Percentiles rank a stretch among this genome's conserved stretches.
phyloP scores from a whole-genome alignment of 192 early-diverging fungal genomes.

The Umbelopsis isabellina region DNA sequence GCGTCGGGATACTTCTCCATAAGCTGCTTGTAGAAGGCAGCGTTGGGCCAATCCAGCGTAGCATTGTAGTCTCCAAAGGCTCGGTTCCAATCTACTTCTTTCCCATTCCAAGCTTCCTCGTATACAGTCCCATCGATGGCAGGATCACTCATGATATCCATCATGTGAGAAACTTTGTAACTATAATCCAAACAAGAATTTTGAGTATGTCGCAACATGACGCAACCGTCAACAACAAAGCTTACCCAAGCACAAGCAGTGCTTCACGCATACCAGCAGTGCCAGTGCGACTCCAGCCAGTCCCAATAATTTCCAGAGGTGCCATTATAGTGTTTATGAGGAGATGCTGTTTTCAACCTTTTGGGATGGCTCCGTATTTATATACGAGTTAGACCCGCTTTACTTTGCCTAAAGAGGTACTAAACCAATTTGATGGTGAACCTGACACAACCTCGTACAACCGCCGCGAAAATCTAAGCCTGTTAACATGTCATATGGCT shows the following conservation, averaged over 20 bases:
- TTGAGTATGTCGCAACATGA: background rate
- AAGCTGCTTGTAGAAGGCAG: conserved; percentile 25
- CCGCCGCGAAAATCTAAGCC: too few relatives aligned
- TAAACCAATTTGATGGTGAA: too few relatives aligned
- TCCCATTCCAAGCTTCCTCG: background rate
- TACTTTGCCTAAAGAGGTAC: too few relatives aligned
- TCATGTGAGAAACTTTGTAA: conserved; percentile 29
- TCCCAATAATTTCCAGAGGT: conserved; percentile 32
- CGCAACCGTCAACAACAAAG: too few relatives aligned
- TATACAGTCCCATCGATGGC: background rate
- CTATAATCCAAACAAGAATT: background rate
- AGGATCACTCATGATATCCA: conserved; percentile 15
- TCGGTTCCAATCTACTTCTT: conserved; percentile 24
- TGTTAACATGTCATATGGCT: too few relatives aligned
- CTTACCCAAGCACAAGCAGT: conserved; percentile 27
- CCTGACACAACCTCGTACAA: too few relatives aligned
- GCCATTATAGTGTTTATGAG: background rate
- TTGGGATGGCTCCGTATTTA: too few relatives aligned
- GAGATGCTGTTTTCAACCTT: too few relatives aligned
- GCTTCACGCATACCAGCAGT: conserved; percentile 26
- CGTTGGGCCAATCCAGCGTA: conserved; percentile 23
- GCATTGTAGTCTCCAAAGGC: conserved; percentile 24
- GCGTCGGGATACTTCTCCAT: conserved; percentile 28
- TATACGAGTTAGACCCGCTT: too few relatives aligned
- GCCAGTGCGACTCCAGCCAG: conserved; percentile 32